phyloP scores from a whole-genome alignment of 2,329 filamentous ascomycete species.

The Pseudogymnoascus sp. region DNA sequence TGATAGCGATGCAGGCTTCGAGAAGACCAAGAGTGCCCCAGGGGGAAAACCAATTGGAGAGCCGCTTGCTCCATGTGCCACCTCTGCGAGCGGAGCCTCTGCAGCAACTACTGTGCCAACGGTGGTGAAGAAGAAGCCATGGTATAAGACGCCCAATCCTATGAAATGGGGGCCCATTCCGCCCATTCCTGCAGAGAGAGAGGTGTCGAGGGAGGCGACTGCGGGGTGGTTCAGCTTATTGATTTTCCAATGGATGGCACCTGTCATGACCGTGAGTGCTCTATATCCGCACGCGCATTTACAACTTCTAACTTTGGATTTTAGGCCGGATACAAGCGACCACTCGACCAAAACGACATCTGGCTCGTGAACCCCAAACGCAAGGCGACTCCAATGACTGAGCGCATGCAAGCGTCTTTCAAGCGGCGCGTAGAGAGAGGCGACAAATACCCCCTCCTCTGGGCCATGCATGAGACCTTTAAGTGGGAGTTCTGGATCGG shows the following conservation, averaged over 20 bases:
- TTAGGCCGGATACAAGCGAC: slow-evolving; percentile 74
- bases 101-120: not conserved
- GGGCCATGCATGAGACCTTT: slow-evolving; percentile 81
- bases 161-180: slow-evolving; percentile 50
- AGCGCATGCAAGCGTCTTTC: slow-evolving; percentile 59
- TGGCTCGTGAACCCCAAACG: slow-evolving; percentile 81
- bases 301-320: slow-evolving; percentile 18
- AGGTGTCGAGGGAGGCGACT: slow-evolving; percentile 57
- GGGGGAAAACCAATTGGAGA: not conserved
- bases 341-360: slow-evolving; percentile 74
- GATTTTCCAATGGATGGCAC: slow-evolving; percentile 84
- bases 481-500: slow-evolving; percentile 77
- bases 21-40: slow-evolving; percentile 1
- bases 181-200: slow-evolving; percentile 44
- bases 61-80: not conserved
- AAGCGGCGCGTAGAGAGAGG: slow-evolving; percentile 57
- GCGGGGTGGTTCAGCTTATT: slow-evolving; percentile 67
- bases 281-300: not conserved
- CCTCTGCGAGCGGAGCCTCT: not conserved
- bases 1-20: slow-evolving; percentile 15
- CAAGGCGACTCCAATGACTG: slow-evolving; percentile 59
- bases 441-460: slow-evolving; percentile 63
- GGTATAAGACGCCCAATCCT: slow-evolving; percentile 55
- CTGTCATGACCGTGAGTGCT: slow-evolving; percentile 64
- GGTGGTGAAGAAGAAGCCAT: slow-evolving; percentile 40